Conservation (phyloP, 2,329 filamentous ascomycete species). For the Scedosporium aurantiacum region DNA sequence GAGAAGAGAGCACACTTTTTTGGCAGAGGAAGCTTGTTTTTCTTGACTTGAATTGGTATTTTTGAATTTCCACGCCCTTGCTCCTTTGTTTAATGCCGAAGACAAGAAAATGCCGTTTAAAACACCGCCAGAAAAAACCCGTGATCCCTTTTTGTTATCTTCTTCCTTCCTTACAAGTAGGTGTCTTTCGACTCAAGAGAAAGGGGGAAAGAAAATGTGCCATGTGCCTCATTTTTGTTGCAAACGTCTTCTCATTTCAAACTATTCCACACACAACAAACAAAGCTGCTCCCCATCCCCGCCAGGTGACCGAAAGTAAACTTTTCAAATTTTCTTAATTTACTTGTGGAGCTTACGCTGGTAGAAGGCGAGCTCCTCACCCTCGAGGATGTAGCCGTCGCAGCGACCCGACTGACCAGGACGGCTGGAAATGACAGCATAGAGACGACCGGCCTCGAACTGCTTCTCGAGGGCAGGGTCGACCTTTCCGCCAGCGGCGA, state of each 20-base stretch:
- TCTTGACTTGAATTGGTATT: background rate
- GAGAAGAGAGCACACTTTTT: background rate
- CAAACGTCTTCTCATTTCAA: too few relatives aligned
- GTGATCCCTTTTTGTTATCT: constrained; percentile 8
- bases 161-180: constrained; percentile 5
- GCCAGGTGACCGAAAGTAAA: too few relatives aligned
- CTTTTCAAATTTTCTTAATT: constrained; percentile 24
- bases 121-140: constrained; percentile 21
- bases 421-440: constrained; percentile 82
- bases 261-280: too few relatives aligned
- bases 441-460: constrained; percentile 98
- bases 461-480: constrained; percentile 89
- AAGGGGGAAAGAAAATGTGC: background rate
- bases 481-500: constrained; percentile 79
- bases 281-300: too few relatives aligned
- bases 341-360: constrained; percentile 99
- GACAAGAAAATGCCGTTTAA: constrained; percentile 25
- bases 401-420: constrained; percentile 94
- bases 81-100: constrained; percentile 23
- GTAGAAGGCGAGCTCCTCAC: constrained; percentile 99
- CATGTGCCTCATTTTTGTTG: background rate
- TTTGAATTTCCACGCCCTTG: constrained; percentile 15
- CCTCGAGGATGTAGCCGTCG: constrained; percentile 97
- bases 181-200: background rate
- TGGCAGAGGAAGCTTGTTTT: background rate